These are phyloP conservation scores for Buxus sempervirens DNA, from an alignment of 164 flowering plant species.

Conservation along the genomic window DNA sequence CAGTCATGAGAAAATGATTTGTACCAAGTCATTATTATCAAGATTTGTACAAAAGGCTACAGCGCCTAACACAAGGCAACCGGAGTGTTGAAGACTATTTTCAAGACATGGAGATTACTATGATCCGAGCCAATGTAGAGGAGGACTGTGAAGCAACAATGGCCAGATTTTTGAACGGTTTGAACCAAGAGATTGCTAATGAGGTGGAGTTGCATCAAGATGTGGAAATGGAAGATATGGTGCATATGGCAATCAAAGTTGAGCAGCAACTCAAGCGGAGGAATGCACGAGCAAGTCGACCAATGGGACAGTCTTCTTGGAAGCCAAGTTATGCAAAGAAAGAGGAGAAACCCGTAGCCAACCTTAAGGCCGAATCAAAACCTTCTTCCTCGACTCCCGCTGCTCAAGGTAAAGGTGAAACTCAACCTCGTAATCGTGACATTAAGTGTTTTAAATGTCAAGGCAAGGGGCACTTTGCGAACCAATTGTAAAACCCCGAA, in stretches of 20 bases:
- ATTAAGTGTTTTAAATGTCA: slow-evolving; percentile 10
- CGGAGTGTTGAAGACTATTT: slow-evolving; percentile 11
- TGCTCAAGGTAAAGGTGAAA: slow-evolving; percentile 2
- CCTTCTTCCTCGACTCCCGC: not conserved
- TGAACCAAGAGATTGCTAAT: not conserved
- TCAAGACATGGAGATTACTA: slow-evolving; percentile 15
- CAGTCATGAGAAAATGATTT: slow-evolving; percentile 16
- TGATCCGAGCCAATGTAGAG: not conserved
- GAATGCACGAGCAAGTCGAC: not conserved
- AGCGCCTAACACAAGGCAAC: slow-evolving; percentile 8
- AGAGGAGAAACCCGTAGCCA: not conserved
- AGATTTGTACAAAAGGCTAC: slow-evolving; percentile 9
- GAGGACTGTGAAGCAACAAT: not conserved
- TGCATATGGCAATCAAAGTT: not conserved
- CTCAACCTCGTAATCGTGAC: not conserved
- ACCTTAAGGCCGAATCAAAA: not conserved
- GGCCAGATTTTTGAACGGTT: not conserved
- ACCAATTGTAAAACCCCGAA: too few relatives aligned
- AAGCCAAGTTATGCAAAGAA: not conserved
- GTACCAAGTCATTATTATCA: slow-evolving; percentile 14
- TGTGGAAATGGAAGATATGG: not conserved
- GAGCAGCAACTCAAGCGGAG: not conserved
- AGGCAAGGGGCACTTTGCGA: slow-evolving; percentile 2
- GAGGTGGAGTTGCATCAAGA: not conserved
- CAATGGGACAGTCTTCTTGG: not conserved